These are phyloP conservation scores for Colletotrichum tabaci DNA, from an alignment of 2,329 filamentous ascomycete genomes.

Conservation along the genomic window DNA sequence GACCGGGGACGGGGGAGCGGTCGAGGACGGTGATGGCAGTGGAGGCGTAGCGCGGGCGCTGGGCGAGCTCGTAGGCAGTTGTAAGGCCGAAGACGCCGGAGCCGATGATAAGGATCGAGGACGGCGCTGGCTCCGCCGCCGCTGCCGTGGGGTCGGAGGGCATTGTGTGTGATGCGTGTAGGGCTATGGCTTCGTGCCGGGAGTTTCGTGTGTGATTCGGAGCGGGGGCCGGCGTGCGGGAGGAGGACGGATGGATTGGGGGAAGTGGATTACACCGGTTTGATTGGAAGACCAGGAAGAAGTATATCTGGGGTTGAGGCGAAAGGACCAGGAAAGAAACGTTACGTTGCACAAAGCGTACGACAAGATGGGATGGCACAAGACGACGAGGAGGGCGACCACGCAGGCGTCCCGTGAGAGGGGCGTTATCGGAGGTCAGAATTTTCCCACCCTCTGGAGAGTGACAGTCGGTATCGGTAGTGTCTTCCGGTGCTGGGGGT, in stretches of 20 bases:
- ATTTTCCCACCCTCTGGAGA: not conserved
- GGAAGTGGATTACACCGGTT: not conserved
- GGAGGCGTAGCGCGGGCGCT: constrained; percentile 68
- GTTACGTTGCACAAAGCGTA: not conserved
- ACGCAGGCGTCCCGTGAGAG: not conserved
- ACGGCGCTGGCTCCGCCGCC: constrained; percentile 48
- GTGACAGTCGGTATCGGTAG: not conserved
- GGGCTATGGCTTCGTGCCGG: not conserved
- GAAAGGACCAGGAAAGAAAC: not conserved
- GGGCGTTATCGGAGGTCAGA: constrained; percentile 18
- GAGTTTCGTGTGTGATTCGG: constrained; percentile 5
- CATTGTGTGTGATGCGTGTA: constrained; percentile 15
- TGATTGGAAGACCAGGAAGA: not conserved
- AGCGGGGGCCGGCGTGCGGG: constrained; percentile 4
- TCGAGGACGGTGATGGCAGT: constrained; percentile 74
- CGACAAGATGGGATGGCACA: not conserved
- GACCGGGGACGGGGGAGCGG: constrained; percentile 61
- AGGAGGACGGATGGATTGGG: not conserved
- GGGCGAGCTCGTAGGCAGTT: constrained; percentile 78
- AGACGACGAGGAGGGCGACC: not conserved
- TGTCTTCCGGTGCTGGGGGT: not conserved
- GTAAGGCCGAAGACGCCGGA: constrained; percentile 75
- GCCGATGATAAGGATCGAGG: constrained; percentile 77
- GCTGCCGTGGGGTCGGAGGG: constrained; percentile 4
- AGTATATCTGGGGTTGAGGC: not conserved